Evolutionary conservation across 495 filamentous ascomycete species (phyloP).

Genomic region (Sporormia fimetaria): DNA sequence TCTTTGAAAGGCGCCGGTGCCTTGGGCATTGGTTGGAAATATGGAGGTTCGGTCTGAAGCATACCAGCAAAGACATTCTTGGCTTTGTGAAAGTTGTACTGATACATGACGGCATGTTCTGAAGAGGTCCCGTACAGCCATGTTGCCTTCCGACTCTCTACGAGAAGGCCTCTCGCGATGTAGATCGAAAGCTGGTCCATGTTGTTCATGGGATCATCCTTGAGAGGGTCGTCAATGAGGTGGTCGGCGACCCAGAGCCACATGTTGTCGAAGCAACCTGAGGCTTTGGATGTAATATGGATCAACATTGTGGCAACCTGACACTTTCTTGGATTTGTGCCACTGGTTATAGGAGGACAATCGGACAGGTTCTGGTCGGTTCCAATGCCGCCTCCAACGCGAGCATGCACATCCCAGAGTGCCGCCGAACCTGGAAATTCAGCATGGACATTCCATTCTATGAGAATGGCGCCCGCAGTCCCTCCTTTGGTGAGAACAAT

Average conservation of each 20-base stretch:
- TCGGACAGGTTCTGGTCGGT: not conserved
- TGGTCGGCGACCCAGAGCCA: conserved; percentile 9
- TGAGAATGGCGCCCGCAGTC: conserved; percentile 2
- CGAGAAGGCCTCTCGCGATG: conserved; percentile 4
- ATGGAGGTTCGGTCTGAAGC: conserved; percentile 7
- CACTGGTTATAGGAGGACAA: not conserved
- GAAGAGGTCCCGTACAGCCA: conserved; percentile 6
- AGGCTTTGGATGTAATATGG: not conserved
- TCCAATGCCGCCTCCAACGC: conserved; percentile 4
- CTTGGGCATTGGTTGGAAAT: conserved; percentile 2
- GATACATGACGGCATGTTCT: conserved; percentile 5
- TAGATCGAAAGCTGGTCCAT: conserved; percentile 4
- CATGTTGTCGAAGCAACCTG: conserved; percentile 5
- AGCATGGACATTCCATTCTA: conserved; percentile 5
- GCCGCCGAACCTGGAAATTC: not conserved
- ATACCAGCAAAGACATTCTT: not conserved
- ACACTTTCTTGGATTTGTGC: not conserved
- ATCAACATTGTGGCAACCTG: not conserved
- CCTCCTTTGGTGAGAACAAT: not conserved
- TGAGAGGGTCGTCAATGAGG: not conserved
- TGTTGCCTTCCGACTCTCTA: conserved; percentile 1
- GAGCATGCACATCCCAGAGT: conserved; percentile 6
- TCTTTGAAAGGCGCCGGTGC: conserved; percentile 23
- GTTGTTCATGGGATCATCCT: no score
- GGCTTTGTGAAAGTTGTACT: conserved; percentile 3